Conservation (phyloP, 2,329 filamentous ascomycete species). For the Aspergillus piperis region DNA sequence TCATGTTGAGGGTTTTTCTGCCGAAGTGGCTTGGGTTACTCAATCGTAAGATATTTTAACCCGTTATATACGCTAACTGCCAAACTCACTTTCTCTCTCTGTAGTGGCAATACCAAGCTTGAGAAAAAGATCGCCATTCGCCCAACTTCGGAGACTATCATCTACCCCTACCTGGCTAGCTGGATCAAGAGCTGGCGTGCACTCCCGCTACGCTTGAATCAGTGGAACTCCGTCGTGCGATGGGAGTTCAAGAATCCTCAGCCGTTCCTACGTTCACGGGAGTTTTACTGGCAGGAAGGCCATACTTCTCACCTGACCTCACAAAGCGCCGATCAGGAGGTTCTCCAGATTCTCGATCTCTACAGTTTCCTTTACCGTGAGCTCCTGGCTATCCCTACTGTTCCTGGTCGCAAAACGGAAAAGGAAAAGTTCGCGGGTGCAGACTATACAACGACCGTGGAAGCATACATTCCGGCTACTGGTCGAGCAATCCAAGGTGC, state of each 20-base stretch:
- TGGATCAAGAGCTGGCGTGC: conserved; percentile 97
- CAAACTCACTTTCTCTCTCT: too few relatives aligned
- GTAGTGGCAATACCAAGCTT: conserved; percentile 84
- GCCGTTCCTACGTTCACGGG: conserved; percentile 84
- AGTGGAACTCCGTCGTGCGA: conserved; percentile 94
- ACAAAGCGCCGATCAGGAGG: conserved; percentile 77
- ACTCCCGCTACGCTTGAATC: conserved; percentile 88
- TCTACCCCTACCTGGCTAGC: conserved; percentile 94
- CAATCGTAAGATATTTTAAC: conserved; percentile 42
- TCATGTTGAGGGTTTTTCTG: conserved; percentile 97
- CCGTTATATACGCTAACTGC: not conserved
- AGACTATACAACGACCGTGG: conserved; percentile 93
- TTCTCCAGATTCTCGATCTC: conserved; percentile 87
- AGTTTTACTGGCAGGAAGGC: conserved; percentile 98
- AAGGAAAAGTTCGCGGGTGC: conserved; percentile 98
- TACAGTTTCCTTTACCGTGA: conserved; percentile 93
- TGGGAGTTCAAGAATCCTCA: conserved; percentile 96
- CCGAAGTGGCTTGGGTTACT: conserved; percentile 58
- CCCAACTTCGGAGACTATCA: conserved; percentile 73
- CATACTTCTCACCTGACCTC: conserved; percentile 90
- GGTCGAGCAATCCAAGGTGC: conserved; percentile 95
- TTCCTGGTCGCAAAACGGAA: conserved; percentile 91
- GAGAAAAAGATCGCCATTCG: conserved; percentile 75
- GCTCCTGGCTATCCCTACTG: conserved; percentile 89
- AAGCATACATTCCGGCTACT: conserved; percentile 94